phyloP scores from a whole-genome alignment of 1,284 basidiomycete genomes.

The Rhodotorula sp. region DNA sequence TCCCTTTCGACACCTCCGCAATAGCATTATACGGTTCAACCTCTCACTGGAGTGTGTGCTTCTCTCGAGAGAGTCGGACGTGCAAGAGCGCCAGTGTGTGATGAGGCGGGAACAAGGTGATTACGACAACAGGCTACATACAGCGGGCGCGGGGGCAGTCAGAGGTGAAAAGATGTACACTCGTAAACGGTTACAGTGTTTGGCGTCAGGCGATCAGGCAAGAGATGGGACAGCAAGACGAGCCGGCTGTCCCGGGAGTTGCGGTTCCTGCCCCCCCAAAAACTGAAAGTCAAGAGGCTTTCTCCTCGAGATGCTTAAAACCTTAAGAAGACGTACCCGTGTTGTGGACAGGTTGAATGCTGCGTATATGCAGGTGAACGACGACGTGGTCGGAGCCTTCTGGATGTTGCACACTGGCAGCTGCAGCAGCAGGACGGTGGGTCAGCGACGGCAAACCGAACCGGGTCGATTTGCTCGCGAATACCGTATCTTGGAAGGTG shows the following conservation, averaged over 20 bases:
- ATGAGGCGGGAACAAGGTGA: too few relatives aligned
- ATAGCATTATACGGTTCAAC: not conserved
- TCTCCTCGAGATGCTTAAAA: too few relatives aligned
- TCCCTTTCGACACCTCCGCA: not conserved
- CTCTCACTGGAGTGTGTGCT: not conserved
- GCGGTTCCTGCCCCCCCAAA: not conserved
- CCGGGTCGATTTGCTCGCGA: too few relatives aligned
- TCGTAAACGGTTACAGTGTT: too few relatives aligned
- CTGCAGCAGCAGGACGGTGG: not conserved
- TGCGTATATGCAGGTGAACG: conserved; percentile 22
- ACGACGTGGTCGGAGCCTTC: not conserved
- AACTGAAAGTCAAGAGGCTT: not conserved
- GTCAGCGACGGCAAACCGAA: not conserved
- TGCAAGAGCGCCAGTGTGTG: too few relatives aligned
- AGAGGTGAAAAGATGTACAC: too few relatives aligned
- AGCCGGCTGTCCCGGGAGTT: not conserved
- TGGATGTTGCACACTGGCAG: not conserved
- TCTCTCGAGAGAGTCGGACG: too few relatives aligned
- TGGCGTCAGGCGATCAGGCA: not conserved
- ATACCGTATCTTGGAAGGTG: too few relatives aligned
- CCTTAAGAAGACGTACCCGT: not conserved
- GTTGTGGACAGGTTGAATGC: not conserved
- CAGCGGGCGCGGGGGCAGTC: not conserved
- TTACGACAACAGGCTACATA: not conserved
- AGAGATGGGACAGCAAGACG: not conserved